Evolutionary conservation across 495 filamentous ascomycete species (phyloP), one percentile per base, ranked within the genome.

Genomic region (Lepraria neglecta): DNA sequence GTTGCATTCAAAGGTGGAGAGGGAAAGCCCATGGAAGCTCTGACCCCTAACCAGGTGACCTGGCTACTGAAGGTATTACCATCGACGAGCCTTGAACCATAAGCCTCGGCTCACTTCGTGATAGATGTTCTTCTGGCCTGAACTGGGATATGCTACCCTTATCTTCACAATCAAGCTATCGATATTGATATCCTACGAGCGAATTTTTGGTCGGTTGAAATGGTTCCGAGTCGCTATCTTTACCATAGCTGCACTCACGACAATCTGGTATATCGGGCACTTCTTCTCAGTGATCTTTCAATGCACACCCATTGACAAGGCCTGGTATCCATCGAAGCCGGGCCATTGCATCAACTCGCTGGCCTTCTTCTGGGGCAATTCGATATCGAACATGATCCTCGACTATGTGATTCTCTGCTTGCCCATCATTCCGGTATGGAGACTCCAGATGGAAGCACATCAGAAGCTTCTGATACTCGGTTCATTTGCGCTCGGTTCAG

Each of bases 301-400:
- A 42, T 67, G 65, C 50, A 50, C 62, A 12, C 65, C 65, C 14
- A 56, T 67, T 27, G 50, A 64, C 35, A 67, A 65, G 58, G 65
- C 61, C 24, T 67, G 65, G 65, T 46, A 65, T 9, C 47, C 63
- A n/a, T 19, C n/a, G 33, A 35, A 65, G 15, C 47, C 55, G 19
- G 65, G 65, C 7, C 42, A 42, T 19, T 67, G 65, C 31, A 67
- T 67, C 52, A 19, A 65, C 46, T 10, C 62, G 4, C 3, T 7
- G 15, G 3, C 50, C 4, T 54, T 54, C 24, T 17, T 54, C 31
- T 54, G 50, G 50, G 50, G 3, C 12, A 54, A 54, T 35, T 54
- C 50, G 15, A 54, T 54, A 4, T 54, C 50, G 9, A 54, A 54
- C 31, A 35, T 17, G 4, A 27, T 54, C 9, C 50, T 54, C 9